These are phyloP conservation scores for Alternaria solani DNA, from an alignment of 2,329 filamentous ascomycete genomes.

Conservation along the genomic window DNA sequence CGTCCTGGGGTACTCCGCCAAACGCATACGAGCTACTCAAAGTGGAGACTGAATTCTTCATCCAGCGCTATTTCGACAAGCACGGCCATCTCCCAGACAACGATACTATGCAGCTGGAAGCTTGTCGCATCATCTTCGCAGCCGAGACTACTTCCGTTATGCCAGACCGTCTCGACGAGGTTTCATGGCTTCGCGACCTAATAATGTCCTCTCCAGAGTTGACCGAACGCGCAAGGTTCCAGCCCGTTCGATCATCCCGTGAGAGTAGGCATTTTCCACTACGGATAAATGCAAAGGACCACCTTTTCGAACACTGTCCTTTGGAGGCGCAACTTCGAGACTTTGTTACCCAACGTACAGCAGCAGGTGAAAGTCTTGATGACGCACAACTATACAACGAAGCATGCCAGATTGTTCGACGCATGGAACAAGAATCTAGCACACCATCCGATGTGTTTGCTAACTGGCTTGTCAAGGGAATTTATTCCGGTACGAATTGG, in stretches of 20 bases:
- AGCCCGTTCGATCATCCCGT: slow-evolving; percentile 26
- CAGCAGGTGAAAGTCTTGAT: slow-evolving; percentile 3
- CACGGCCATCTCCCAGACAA: slow-evolving; percentile 30
- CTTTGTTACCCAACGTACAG: slow-evolving; percentile 22
- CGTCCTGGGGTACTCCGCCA: slow-evolving; percentile 31
- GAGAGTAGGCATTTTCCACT: slow-evolving; percentile 27
- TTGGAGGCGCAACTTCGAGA: slow-evolving; percentile 29
- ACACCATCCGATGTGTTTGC: slow-evolving; percentile 35
- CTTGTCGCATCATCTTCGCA: slow-evolving; percentile 39
- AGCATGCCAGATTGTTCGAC: slow-evolving; percentile 32
- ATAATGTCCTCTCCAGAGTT: slow-evolving; percentile 34
- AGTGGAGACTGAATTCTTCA: slow-evolving; percentile 33
- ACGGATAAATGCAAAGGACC: slow-evolving; percentile 25
- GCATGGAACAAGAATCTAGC: slow-evolving; percentile 30
- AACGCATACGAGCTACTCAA: slow-evolving; percentile 39
- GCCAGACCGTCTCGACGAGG: slow-evolving; percentile 3
- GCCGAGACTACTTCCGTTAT: slow-evolving; percentile 22
- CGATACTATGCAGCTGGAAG: slow-evolving; percentile 35
- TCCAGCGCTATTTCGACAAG: slow-evolving; percentile 33
- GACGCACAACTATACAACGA: slow-evolving; percentile 30
- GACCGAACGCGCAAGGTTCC: slow-evolving; percentile 28
- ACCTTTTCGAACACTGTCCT: slow-evolving; percentile 36
- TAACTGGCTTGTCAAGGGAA: slow-evolving; percentile 34
- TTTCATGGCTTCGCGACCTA: slow-evolving; percentile 37
- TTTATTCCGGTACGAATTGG: slow-evolving; percentile 24